Evolutionary conservation across 805 yeast species (phyloP), one percentile per base, ranked within the genome.

Genomic region (Candida gorgasii): DNA sequence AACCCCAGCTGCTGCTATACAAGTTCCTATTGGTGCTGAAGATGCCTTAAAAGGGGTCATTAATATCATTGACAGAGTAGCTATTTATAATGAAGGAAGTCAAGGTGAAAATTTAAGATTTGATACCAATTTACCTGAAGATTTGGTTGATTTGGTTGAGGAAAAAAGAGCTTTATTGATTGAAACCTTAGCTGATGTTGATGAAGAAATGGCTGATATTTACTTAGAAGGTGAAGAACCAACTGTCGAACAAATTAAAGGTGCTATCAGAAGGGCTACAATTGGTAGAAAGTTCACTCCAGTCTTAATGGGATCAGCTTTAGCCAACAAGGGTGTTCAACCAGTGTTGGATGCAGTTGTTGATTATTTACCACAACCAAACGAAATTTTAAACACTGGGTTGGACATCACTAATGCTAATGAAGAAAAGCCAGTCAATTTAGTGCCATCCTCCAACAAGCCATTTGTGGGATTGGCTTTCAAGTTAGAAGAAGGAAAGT

Each of bases 231-330:
- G 95, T 62, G 77, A 80, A 55, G 93, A 82, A 54, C 98, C 99
- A 44, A 74, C 89, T 23, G 75, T 76, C 20, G 85, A 83, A 45
- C 96, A 93, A 69, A 85, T 93, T 50, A 82, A 85, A 61, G 80
- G 63, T 40, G 98, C 97, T 32, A 93, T 93, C 54, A 84, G 99
- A 66, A 82, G 97, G 58, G 79, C 97, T 39, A 93, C 99, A 14
- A 92, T 92, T 67, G 95, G 90, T 23, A 82, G 97, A 71, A 86
- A 79, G 62, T 93, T 93, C 74, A 89, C 98, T 11, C 99, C 99
- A n/a, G 98, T 93, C n/a, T 74, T 92, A 51, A 93, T 93, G 97
- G 99, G 99, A 16, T 89, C 97, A 38, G 99, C 99, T 14, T 76
- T 93, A 50, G 99, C 98, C 45, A 93, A 93, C 72, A 87, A 84